These are phyloP conservation scores for Furcasterigmium furcatum DNA, from an alignment of 2,329 filamentous ascomycete genomes.

Conservation along the genomic window DNA sequence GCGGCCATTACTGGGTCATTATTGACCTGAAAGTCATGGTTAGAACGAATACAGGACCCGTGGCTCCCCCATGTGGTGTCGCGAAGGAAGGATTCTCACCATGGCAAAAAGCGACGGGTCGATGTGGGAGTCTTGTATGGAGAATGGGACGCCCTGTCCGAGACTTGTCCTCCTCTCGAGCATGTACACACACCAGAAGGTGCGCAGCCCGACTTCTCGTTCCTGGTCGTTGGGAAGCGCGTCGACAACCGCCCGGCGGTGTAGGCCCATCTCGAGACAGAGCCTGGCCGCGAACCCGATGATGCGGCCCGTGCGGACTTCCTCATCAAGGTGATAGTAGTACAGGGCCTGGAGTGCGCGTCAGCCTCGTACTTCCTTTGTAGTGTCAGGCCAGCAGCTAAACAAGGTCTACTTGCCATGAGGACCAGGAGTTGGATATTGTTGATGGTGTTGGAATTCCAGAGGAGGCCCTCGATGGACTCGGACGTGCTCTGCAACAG, in stretches of 20 bases:
- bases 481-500: neutral
- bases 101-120: constrained; percentile 43
- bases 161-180: constrained; percentile 50
- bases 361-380: no score
- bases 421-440: neutral
- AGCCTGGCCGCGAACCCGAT: neutral
- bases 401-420: no score
- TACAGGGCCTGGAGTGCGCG: no score
- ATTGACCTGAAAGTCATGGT: constrained; percentile 15
- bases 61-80: no score
- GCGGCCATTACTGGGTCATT: constrained; percentile 37
- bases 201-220: constrained; percentile 25
- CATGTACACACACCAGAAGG: constrained; percentile 51
- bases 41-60: neutral
- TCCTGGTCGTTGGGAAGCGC: constrained; percentile 24
- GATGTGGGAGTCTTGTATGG: constrained; percentile 43
- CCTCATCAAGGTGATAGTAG: neutral
- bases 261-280: constrained; percentile 42
- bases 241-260: constrained; percentile 39
- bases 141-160: constrained; percentile 45
- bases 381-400: no score
- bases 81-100: constrained; percentile 19
- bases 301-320: neutral
- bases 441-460: neutral
- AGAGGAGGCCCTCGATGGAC: neutral